Evolutionary conservation across 1,284 basidiomycete species (phyloP).

Genomic region (Coniferiporia sulphurascens): DNA sequence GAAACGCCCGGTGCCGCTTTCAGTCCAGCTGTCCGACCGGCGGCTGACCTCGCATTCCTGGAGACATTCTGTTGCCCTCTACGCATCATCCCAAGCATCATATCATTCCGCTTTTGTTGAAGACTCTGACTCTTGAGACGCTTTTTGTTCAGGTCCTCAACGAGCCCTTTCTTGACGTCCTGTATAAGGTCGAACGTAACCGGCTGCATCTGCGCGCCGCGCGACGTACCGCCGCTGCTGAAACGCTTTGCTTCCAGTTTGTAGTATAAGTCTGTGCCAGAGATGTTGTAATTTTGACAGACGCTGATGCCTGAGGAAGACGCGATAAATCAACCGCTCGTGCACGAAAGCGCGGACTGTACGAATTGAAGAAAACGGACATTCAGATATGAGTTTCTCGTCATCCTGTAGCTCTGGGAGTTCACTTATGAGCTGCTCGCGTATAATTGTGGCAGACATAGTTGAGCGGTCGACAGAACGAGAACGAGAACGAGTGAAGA

Average conservation of each 20-base stretch:
- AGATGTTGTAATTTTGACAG: constrained; percentile 59
- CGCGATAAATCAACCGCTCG: not conserved
- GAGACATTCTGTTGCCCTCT: constrained; percentile 22
- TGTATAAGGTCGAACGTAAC: constrained; percentile 47
- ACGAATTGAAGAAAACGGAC: constrained; percentile 12
- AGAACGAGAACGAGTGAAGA: not conserved
- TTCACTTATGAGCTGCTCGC: constrained; percentile 8
- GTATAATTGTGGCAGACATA: constrained; percentile 6
- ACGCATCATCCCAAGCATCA: constrained; percentile 16
- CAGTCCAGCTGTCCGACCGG: constrained; percentile 6
- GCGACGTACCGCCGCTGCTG: constrained; percentile 30
- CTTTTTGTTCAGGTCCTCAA: constrained; percentile 43
- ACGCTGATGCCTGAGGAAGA: constrained; percentile 48
- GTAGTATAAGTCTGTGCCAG: constrained; percentile 54
- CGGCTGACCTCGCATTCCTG: constrained; percentile 13
- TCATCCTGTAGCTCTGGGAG: constrained; percentile 14
- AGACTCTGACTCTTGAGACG: constrained; percentile 35
- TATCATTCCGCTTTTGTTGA: constrained; percentile 21
- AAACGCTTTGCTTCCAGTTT: constrained; percentile 65
- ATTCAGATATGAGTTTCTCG: constrained; percentile 21
- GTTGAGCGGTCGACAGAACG: not conserved
- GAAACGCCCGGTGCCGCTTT: constrained; percentile 37
- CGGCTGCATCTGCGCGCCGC: constrained; percentile 29
- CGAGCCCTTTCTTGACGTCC: constrained; percentile 50
- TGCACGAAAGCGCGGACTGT: not conserved